Evolutionary conservation across 2,329 filamentous ascomycete genomes (phyloP), one percentile per base, ranked within the genome.

Genomic region (Aspergillus neoniger): DNA sequence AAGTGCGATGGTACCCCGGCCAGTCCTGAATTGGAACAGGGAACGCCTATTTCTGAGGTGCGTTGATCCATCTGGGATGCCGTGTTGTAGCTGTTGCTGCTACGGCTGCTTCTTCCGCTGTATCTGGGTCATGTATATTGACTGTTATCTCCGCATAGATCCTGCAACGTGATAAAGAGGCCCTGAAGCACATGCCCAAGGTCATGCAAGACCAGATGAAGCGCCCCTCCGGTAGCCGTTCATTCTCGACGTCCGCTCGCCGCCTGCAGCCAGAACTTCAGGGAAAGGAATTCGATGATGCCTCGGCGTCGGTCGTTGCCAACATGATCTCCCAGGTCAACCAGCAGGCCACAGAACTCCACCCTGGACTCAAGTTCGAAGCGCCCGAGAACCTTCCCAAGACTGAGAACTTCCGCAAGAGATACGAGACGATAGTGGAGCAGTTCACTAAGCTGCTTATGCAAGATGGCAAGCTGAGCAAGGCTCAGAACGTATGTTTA

Each of bases 401-500:
- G 59, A 80, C 82, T 28, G 77, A 82, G 59, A 83, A 91, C 77
- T 79, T 94, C 69, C 90, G 92, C 77, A 83, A 91, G 73, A 87
- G 95, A 70, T 96, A 98, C 74, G 90, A 97, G 73, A 87, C 91
- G 1, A 83, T 97, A 7, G 82, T 98, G 51, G 82, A 89, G 66
- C 95, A 97, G 80, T 83, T 98, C 69, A 96, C 92, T 17, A 93
- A 92, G 74, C 82, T 96, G 68, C 79, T 99, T 65, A 99, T 98
- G 94, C 83, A 83, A 69, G 86, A 98, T 77, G 95, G 95, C 69
- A 96, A 97, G 82, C 86, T 96, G 74, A 90, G 89, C 72, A 85
- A 86, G 75, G 95, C 95, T n/a, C 92, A 99, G 77, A 87, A 88
- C 81, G 92, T 96, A 83, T 49, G 70, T 55, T 55, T 53, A 47